Evolutionary conservation across 257 asterid genomes (phyloP), one percentile per base, ranked within the genome.

Genomic region (Paulownia fortunei): DNA sequence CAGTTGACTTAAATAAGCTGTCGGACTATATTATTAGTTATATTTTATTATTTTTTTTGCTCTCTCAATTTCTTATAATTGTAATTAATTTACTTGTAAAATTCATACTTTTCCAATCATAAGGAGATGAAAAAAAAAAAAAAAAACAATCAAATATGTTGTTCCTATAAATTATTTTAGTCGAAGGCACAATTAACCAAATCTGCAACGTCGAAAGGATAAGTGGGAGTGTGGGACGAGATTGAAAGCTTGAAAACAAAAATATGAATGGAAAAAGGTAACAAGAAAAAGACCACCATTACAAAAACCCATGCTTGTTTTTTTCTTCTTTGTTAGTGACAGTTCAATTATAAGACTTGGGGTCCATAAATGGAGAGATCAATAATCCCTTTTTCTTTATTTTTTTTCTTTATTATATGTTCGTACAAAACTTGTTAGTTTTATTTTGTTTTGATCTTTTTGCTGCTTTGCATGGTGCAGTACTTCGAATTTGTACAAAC

Each of bases 291-390:
- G 80, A 73, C 49, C 44, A 36, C 32, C 64, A 55, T 10, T 65
- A 70, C 83, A 62, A 76, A 80, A 72, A 74, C 58, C 49, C 82
- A 81, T 84, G 81, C 81, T 65, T 34, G 65, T 27, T 68, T 39
- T 69, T 63, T 41, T 39, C 49, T 60, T 13, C 23, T 4, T 51
- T 72, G 70, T 61, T 66, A 75, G 82, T 67, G 82, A 82, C 86
- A 80, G 47, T 76, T 77, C 83, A 80, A 73, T 81, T 39, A 83
- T 76, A 73, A 60, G 79, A 73, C 3, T 58, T 3, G 69, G n/a
- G 72, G 78, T 76, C 82, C 79, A 76, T 58, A 47, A 55, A 59
- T 39, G 55, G 74, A 80, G 47, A 44, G 59, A 73, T 42, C 46
- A 8, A 51, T 27, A 18, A 7, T 16, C 15, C 5, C 80, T 54